A percentile compares a stretch with the other conserved stretches of the same genome.
Conservation (phyloP, 768 basidiomycete species). For the Serendipita vermifera region DNA sequence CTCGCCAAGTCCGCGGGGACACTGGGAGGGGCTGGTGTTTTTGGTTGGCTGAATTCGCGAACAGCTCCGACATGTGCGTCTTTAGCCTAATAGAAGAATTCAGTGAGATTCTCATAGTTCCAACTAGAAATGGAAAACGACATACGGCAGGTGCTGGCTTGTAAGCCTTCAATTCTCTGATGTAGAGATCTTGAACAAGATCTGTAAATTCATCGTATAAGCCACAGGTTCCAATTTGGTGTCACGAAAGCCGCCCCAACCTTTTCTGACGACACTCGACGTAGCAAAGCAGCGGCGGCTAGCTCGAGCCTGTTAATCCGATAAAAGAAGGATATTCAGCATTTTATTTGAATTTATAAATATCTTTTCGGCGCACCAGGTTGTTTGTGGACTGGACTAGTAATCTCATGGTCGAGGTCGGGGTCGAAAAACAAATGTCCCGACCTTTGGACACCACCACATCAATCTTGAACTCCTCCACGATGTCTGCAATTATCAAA, state of each 20-base stretch:
- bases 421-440: not conserved
- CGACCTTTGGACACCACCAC: not conserved
- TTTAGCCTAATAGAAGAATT: conserved; percentile 47
- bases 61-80: conserved; percentile 84
- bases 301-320: not conserved
- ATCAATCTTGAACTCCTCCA: too few species aligned
- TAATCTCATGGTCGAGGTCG: conserved; percentile 7
- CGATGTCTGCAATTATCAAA: conserved; percentile 3
- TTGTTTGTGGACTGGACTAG: not conserved
- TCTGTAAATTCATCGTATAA: conserved; percentile 45
- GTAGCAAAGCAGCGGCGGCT: not conserved
- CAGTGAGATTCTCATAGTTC: not conserved
- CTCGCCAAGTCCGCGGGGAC: conserved; percentile 77
- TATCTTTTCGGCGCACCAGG: not conserved
- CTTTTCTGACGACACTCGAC: not conserved
- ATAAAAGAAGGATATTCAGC: not conserved
- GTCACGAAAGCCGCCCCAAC: not conserved
- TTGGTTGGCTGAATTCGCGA: conserved; percentile 65
- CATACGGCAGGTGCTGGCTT: conserved; percentile 62
- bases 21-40: conserved; percentile 57
- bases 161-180: conserved; percentile 82
- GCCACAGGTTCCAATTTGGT: not conserved
- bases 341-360: not conserved
- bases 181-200: conserved; percentile 83
- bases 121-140: conserved; percentile 15